Evolutionary conservation across 176 grass and related monocot genomes (phyloP), one percentile per base, ranked within the genome.

Genomic region (Aegilops longissima): DNA sequence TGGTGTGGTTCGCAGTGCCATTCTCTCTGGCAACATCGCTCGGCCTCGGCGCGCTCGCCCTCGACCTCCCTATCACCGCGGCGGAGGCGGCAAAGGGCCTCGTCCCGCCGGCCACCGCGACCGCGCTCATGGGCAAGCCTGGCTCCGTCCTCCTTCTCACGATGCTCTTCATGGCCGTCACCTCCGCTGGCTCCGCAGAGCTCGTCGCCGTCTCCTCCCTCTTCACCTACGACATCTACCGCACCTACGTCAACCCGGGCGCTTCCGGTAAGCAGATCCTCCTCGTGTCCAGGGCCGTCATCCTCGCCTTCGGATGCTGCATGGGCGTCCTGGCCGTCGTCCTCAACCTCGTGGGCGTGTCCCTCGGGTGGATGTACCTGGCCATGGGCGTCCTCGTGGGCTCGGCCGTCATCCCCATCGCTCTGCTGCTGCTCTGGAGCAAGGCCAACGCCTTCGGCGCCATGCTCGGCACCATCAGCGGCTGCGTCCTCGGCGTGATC

Each of bases 161-260:
- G n/a, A 93, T 95, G 93, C 91, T 93, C 75, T 93, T 95, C 88
- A 95, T 95, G 93, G 93, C 93, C 77, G 91, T 95, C 64, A 95
- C 93, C 21, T 95, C 93, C 40, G 88, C 91, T 5, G 88, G 93
- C 14, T 95, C 93, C 4, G 78, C 93, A 20, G 91, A 95, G 71
- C 80, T 95, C 58, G 82, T 95, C 21, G 93, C 88, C 51, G 93
- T 95, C 23, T 95, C 93, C 75, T 93, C 93, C 83, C 81, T 95
- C 42, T 95, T 91, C 65, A 95, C 91, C 27, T 95, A 95, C 38
- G 93, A 95, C 71, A 90, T 95, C 63, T 95, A 95, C 83, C 88
- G 93, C 31, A 95, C 88, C 21, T 95, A 92, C 76, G 44, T 92
- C 44, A 95, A 95, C 86, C 93, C 90, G 23, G 56, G 78, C 76